Evolutionary conservation across 768 basidiomycete genomes (phyloP).

Genomic region (Pseudohyphozyma bogoriensis): DNA sequence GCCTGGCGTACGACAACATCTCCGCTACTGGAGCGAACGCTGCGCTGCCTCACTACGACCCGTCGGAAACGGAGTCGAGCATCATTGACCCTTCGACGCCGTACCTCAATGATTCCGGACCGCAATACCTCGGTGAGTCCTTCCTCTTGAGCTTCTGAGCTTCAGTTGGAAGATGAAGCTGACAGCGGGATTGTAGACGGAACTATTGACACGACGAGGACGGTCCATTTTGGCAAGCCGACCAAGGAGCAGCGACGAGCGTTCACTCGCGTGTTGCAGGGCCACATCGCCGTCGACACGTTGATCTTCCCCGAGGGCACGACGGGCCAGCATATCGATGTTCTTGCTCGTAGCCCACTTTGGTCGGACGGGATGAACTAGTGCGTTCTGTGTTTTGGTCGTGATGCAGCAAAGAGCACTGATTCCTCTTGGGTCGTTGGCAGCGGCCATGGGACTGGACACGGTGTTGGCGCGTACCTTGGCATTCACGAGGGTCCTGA

Average conservation of each 20-base stretch:
- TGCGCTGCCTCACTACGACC: conserved; percentile 86
- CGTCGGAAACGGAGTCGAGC: conserved; percentile 55
- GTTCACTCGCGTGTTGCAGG: conserved; percentile 89
- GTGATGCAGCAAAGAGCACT: not conserved
- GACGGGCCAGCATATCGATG: conserved; percentile 45
- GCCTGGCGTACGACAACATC: conserved; percentile 44
- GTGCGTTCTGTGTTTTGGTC: not conserved
- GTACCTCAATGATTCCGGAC: conserved; percentile 91
- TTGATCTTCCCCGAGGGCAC: conserved; percentile 87
- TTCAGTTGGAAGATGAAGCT: no score
- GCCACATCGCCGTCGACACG: conserved; percentile 89
- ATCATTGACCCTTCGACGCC: conserved; percentile 69
- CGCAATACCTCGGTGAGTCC: conserved; percentile 36
- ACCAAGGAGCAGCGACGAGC: conserved; percentile 78
- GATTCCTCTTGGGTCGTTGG: not conserved
- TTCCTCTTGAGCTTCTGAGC: not conserved
- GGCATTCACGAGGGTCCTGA: conserved; percentile 36
- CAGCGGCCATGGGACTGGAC: conserved; percentile 74
- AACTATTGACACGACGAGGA: conserved; percentile 54
- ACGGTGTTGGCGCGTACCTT: conserved; percentile 79
- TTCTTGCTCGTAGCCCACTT: conserved; percentile 21
- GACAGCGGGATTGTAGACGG: conserved; percentile 67
- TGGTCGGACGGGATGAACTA: conserved; percentile 32
- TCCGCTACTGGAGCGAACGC: conserved; percentile 83
- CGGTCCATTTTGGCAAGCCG: conserved; percentile 77